A percentile compares a stretch with the other conserved stretches of the same genome.
Conservation (phyloP, 1,139 yeast species). For the Suhomyces bribrorum region DNA sequence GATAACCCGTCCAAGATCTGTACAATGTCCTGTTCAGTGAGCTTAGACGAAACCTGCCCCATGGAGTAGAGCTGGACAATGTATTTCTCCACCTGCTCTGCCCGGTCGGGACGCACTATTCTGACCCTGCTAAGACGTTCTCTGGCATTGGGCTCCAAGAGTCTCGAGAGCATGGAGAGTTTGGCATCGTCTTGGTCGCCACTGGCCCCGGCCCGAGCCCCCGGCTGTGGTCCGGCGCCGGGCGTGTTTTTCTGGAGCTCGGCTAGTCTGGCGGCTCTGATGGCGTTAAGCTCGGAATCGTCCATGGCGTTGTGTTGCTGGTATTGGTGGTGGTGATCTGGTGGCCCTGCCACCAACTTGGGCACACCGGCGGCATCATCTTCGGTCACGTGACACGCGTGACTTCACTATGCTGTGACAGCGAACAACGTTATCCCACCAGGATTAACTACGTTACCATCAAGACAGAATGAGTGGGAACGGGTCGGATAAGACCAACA, state of each 20-base stretch:
- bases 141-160: conserved; percentile 78
- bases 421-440: background rate
- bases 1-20: conserved; percentile 81
- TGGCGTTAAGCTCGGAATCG: conserved; percentile 83
- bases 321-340: no score
- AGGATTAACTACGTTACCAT: background rate
- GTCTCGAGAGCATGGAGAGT: conserved; percentile 57
- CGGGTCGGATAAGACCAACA: conserved; percentile 16
- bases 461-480: conserved; percentile 5
- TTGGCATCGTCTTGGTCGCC: conserved; percentile 34
- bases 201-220: conserved; percentile 19
- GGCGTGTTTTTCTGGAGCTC: conserved; percentile 63
- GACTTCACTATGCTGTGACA: background rate
- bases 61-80: conserved; percentile 70
- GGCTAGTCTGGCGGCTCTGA: conserved; percentile 82
- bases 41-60: conserved; percentile 74
- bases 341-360: no score
- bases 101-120: conserved; percentile 89
- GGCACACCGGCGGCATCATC: no score
- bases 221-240: conserved; percentile 25
- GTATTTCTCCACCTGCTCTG: conserved; percentile 84
- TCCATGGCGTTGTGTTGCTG: conserved; percentile 41
- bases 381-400: background rate
- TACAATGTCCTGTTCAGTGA: conserved; percentile 79
- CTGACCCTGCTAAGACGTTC: conserved; percentile 86